Evolutionary conservation across 805 yeast genomes (phyloP), one percentile per base, ranked within the genome.

Genomic region (Ogataea paraovalis): DNA sequence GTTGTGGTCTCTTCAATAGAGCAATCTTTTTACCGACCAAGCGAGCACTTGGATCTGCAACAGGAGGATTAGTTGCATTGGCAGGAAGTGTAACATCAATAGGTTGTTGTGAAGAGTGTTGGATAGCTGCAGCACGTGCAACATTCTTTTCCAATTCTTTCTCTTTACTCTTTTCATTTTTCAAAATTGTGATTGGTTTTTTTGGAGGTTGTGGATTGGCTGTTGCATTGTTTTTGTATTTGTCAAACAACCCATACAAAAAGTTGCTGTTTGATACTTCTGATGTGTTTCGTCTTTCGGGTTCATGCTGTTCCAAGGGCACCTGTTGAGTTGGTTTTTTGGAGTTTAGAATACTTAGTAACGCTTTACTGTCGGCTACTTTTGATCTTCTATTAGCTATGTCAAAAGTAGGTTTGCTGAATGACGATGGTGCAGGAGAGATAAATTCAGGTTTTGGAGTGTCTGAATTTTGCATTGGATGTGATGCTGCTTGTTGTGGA

Each of bases 371-470:
- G 43, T 67, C 59, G 1, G 66, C 54, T 45, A 58, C 64, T 36
- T 61, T 64, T n/a, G 68, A 59, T 42, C 62, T 60, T 30, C 54
- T 54, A 45, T 57, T 55, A 13, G 57, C 48, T 13, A 60, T 48
- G 12, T 45, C 58, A 45, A 64, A 58, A 14, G 58, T 57, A n/a
- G 71, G 70, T 46, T 61, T 67, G 40, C 57, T 59, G 33, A 68
- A 56, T 2, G 65, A 50, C 2, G 66, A 63, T 8, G 68, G 64
- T 18, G 61, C 61, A 25, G 70, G 70, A 6, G 66, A 65, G 32
- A 43, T 43, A 3, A 49, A 42, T 43, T 46, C 48, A 39, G 46
- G 52, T 39, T 48, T 39, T 21, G 48, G 48, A 38, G 47, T 33
- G 6, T 38, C 51, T n/a, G 53, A 25, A 21, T 25, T 25, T 25